Evolutionary conservation across 805 yeast genomes (phyloP).

Genomic region (Nakazawaea pomicola): DNA sequence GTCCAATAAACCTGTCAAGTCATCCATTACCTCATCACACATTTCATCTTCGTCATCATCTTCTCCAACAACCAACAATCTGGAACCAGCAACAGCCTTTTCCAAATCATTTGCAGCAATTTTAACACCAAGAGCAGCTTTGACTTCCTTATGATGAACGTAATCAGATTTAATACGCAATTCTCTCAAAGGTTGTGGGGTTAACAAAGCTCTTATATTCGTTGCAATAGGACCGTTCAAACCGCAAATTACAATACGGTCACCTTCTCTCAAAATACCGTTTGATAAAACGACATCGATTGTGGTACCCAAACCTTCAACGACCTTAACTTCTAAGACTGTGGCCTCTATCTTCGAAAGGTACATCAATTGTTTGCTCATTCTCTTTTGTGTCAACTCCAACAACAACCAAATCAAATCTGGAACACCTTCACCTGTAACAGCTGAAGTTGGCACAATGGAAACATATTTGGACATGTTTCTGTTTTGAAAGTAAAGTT

Average conservation of each 20-base stretch:
- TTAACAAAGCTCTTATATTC: constrained; percentile 87
- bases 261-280: constrained; percentile 94
- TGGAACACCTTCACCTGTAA: constrained; percentile 99
- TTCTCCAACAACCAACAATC: constrained; percentile 90
- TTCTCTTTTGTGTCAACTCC: constrained; percentile 95
- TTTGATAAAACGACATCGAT: constrained; percentile 97
- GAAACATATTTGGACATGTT: constrained; percentile 92
- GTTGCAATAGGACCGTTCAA: constrained; percentile 98
- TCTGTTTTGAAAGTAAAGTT: constrained; percentile 91
- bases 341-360: constrained; percentile 93
- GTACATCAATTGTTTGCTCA: constrained; percentile 98
- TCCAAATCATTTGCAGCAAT: constrained; percentile 97
- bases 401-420: constrained; percentile 93
- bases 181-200: constrained; percentile 97
- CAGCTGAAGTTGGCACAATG: constrained; percentile 97
- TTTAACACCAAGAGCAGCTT: constrained; percentile 98
- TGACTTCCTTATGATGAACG: constrained; percentile 94
- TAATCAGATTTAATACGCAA: constrained; percentile 95
- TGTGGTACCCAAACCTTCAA: constrained; percentile 98
- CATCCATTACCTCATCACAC: constrained; percentile 99
- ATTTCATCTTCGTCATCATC: constrained; percentile 97
- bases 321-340: constrained; percentile 92
- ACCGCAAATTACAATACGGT: constrained; percentile 92
- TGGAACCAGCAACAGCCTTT: constrained; percentile 98
- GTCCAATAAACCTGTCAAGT: constrained; percentile 88